phyloP scores from a whole-genome alignment of 495 filamentous ascomycete genomes.

The Annulohypoxylon moriforme region DNA sequence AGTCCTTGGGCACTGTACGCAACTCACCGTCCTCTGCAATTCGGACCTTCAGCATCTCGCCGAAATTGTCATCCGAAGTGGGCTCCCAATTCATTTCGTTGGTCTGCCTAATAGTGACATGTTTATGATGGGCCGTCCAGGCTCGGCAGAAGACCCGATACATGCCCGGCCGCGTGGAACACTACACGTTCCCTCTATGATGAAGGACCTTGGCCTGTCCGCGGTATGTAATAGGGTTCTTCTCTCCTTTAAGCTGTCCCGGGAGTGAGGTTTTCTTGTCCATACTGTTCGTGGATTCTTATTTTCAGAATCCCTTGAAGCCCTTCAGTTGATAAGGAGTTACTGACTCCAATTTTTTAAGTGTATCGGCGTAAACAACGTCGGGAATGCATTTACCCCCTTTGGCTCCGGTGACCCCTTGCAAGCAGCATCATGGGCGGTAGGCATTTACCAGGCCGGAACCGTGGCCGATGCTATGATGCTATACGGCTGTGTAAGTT shows the following conservation, averaged over 20 bases:
- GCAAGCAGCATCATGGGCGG: conserved; percentile 69
- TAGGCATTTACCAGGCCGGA: conserved; percentile 76
- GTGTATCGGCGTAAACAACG: conserved; percentile 78
- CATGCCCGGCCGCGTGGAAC: conserved; percentile 65
- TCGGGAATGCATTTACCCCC: conserved; percentile 82
- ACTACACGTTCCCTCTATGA: conserved; percentile 71
- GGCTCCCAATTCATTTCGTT: conserved; percentile 73
- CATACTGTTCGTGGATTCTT: not conserved
- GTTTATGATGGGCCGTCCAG: conserved; percentile 73
- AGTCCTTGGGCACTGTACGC: conserved; percentile 76
- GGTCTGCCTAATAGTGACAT: conserved; percentile 79
- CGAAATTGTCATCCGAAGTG: conserved; percentile 53
- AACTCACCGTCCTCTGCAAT: conserved; percentile 67
- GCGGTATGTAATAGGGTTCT: conserved; percentile 40
- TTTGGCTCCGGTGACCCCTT: conserved; percentile 79
- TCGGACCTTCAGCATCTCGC: conserved; percentile 63
- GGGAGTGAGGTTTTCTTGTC: not conserved
- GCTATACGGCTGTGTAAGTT: conserved; percentile 72
- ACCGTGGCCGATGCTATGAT: conserved; percentile 67
- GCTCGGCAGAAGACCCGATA: conserved; percentile 22
- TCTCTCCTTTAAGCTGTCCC: not conserved
- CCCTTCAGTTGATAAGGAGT: not conserved
- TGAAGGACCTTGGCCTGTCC: conserved; percentile 67
- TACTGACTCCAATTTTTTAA: not conserved
- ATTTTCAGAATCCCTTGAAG: not conserved